Conservation (phyloP, 1,284 basidiomycete species). For the Puccinia sorghi region DNA sequence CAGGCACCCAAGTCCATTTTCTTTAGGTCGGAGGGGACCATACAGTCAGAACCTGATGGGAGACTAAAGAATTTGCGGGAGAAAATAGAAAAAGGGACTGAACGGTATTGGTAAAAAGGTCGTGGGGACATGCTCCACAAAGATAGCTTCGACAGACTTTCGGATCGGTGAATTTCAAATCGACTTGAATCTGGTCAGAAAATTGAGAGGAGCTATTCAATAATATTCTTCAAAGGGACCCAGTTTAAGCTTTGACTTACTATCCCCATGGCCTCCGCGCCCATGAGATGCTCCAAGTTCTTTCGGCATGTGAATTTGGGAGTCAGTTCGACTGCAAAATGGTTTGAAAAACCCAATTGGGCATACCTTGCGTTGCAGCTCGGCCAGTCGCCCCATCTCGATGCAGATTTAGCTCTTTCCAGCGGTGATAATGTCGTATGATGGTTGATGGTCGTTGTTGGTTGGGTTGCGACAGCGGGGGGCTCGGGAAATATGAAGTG, state of each 20-base stretch:
- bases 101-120: constrained; percentile 97
- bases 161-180: constrained; percentile 91
- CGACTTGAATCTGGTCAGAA: constrained; percentile 67
- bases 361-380: constrained; percentile 42
- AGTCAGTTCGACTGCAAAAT: background rate
- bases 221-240: background rate
- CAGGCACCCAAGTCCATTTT: constrained; percentile 99
- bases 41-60: background rate
- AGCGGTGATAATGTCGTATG: background rate
- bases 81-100: constrained; percentile 58
- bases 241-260: constrained; percentile 54
- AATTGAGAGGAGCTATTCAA: background rate
- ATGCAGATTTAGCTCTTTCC: background rate
- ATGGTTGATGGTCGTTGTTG: background rate
- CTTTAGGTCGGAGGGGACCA: constrained; percentile 61
- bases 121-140: constrained; percentile 95
- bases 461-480: too few relatives aligned
- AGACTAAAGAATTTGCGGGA: background rate
- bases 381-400: constrained; percentile 45
- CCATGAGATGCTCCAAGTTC: constrained; percentile 87
- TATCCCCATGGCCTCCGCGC: constrained; percentile 95
- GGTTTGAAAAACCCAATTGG: background rate
- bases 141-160: constrained; percentile 99
- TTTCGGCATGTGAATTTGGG: background rate
- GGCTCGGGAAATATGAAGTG: too few relatives aligned